phyloP scores from a whole-genome alignment of 75 land plant genomes.

The Sequoiadendron giganteum region DNA sequence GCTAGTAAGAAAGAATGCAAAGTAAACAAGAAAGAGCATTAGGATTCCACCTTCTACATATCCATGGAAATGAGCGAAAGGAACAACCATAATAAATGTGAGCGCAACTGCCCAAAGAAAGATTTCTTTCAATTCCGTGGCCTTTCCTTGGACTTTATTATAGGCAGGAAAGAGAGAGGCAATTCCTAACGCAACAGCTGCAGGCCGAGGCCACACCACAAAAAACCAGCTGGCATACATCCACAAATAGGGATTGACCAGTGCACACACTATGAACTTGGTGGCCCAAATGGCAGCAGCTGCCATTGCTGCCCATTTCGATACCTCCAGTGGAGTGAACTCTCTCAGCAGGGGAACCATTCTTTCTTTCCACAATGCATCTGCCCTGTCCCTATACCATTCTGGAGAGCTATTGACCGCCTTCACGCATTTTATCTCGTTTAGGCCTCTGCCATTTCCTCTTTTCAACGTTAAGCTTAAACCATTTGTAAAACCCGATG shows the following conservation, averaged over 20 bases:
- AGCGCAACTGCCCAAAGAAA: background rate
- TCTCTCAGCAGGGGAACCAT: background rate
- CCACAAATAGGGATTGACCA: background rate
- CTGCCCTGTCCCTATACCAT: too few relatives aligned
- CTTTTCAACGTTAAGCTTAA: too few relatives aligned
- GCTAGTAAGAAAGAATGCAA: constrained; percentile 68
- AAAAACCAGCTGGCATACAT: constrained; percentile 13
- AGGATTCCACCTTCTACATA: constrained; percentile 82
- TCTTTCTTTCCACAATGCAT: too few relatives aligned
- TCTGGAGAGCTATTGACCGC: too few relatives aligned
- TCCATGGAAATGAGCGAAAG: constrained; percentile 77
- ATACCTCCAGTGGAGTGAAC: constrained; percentile 1
- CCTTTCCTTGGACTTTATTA: background rate
- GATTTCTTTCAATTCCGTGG: background rate
- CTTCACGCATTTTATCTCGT: too few relatives aligned
- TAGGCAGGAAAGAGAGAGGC: background rate
- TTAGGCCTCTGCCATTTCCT: too few relatives aligned
- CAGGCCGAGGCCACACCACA: constrained; percentile 12
- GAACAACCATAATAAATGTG: constrained; percentile 18
- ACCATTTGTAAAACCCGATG: too few relatives aligned
- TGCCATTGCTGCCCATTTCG: constrained; percentile 4
- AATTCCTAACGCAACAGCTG: constrained; percentile 1
- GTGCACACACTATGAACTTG: too few relatives aligned
- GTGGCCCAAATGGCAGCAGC: background rate
- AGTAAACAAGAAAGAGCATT: constrained; percentile 62